phyloP scores from a whole-genome alignment of 352 stramenopile genomes.

The Pythium insidiosum region DNA sequence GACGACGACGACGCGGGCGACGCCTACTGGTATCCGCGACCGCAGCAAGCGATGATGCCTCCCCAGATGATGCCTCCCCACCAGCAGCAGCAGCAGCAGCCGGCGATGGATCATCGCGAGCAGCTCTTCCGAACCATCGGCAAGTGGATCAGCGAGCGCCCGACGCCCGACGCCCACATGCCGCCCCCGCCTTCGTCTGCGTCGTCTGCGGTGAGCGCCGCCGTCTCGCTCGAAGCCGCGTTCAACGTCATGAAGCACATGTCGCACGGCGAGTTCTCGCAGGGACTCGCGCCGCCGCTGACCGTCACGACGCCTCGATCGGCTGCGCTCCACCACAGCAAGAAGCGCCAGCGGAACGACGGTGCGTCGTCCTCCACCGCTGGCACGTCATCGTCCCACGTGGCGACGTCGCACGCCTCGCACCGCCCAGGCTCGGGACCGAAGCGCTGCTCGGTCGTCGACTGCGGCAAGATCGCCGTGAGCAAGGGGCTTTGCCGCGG shows the following conservation, averaged over 20 bases:
- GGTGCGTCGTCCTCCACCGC: constrained; percentile 10
- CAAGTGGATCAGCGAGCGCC: constrained; percentile 31
- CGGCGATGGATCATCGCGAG: constrained; percentile 19
- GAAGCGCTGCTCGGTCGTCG: constrained; percentile 61
- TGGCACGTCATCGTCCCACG: not conserved
- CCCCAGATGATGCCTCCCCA: not conserved
- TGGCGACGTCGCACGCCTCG: constrained; percentile 9
- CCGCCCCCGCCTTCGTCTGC: not conserved
- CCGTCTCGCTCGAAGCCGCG: not conserved
- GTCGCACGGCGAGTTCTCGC: not conserved
- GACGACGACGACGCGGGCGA: not conserved
- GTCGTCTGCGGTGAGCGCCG: not conserved
- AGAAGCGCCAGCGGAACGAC: constrained; percentile 30
- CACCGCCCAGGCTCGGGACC: constrained; percentile 36
- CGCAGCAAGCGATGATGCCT: not conserved
- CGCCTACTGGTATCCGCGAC: constrained; percentile 2
- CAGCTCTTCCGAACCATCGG: constrained; percentile 41
- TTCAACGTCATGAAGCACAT: too few species aligned
- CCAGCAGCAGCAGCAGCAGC: not conserved
- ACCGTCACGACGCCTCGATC: constrained; percentile 7
- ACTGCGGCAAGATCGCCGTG: constrained; percentile 68
- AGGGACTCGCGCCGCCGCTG: constrained; percentile 1
- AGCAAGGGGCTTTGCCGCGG: constrained; percentile 62
- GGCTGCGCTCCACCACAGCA: constrained; percentile 8
- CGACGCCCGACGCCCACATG: not conserved